phyloP scores from a whole-genome alignment of 2,329 filamentous ascomycete species.

The Dactylellina parvicollis region DNA sequence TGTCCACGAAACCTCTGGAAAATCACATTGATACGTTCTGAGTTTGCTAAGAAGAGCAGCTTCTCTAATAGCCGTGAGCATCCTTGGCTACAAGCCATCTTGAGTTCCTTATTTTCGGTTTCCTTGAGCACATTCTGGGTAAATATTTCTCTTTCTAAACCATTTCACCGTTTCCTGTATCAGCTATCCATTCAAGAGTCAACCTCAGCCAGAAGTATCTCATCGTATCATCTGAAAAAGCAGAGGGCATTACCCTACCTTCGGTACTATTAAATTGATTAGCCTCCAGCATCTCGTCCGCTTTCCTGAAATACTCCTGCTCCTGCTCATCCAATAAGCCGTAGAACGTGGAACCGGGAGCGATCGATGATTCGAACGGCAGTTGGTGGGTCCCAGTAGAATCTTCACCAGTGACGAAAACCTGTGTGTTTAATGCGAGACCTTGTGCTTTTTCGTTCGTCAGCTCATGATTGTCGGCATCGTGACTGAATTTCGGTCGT shows the following conservation, averaged over 20 bases:
- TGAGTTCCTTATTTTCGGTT: conserved; percentile 90
- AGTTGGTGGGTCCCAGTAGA: conserved; percentile 59
- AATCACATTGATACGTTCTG: conserved; percentile 82
- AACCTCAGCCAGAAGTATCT: not conserved
- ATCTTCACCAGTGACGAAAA: conserved; percentile 56
- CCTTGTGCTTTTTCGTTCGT: conserved; percentile 40
- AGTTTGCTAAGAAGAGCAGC: conserved; percentile 81
- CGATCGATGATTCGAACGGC: conserved; percentile 37
- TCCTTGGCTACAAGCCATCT: conserved; percentile 93
- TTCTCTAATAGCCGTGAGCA: conserved; percentile 94
- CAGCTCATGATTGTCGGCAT: conserved; percentile 63
- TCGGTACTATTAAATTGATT: conserved; percentile 85
- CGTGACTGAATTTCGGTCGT: conserved; percentile 65
- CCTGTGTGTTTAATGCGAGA: conserved; percentile 4
- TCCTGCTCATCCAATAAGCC: conserved; percentile 92
- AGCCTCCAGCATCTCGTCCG: conserved; percentile 87
- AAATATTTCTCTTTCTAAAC: conserved; percentile 63
- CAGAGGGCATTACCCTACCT: conserved; percentile 72
- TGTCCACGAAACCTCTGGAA: conserved; percentile 87
- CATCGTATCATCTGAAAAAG: not conserved
- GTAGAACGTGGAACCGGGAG: conserved; percentile 75
- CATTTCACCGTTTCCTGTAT: not conserved
- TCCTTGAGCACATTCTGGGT: conserved; percentile 86
- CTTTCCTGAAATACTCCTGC: conserved; percentile 92
- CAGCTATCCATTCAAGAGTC: not conserved